These are phyloP conservation scores for Exophiala viscosa DNA, from an alignment of 2,329 filamentous ascomycete species.

Conservation along the genomic window DNA sequence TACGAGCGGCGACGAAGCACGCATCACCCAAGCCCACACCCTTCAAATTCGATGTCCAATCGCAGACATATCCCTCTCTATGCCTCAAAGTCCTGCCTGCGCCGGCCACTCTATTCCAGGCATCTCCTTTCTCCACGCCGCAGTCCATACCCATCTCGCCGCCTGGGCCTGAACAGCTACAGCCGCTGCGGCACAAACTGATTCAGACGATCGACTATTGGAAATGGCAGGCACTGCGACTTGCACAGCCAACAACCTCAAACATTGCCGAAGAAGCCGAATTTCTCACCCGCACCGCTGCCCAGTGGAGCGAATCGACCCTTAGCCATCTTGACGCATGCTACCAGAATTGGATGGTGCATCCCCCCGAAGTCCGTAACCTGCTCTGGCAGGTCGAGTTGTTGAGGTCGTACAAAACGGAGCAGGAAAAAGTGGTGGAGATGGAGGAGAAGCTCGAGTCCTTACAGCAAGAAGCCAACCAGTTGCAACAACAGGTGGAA, in stretches of 20 bases:
- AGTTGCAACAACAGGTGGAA: constrained; percentile 47
- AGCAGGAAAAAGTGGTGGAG: constrained; percentile 43
- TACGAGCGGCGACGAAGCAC: constrained; percentile 65
- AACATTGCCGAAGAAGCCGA: constrained; percentile 33
- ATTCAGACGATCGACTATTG: constrained; percentile 64
- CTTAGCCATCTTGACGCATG: constrained; percentile 72
- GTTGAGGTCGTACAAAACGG: constrained; percentile 44
- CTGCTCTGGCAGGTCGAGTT: constrained; percentile 48
- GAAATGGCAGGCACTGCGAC: constrained; percentile 48
- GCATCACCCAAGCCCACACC: constrained; percentile 43
- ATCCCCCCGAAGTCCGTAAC: constrained; percentile 51
- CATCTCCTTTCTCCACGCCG: constrained; percentile 71
- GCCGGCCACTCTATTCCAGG: constrained; percentile 71
- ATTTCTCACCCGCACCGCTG: constrained; percentile 34
- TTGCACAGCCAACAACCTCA: constrained; percentile 20
- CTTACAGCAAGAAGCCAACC: constrained; percentile 47
- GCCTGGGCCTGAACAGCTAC: constrained; percentile 69
- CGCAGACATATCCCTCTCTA: constrained; percentile 80
- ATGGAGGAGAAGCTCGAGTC: constrained; percentile 42
- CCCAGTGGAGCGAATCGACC: constrained; percentile 63
- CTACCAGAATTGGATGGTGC: constrained; percentile 69
- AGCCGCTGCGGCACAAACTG: constrained; percentile 66
- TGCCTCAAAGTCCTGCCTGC: constrained; percentile 76
- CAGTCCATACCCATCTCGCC: constrained; percentile 78
- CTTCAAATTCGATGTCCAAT: constrained; percentile 78